These are phyloP conservation scores for Globisporangium barbulae DNA, from an alignment of 352 stramenopile species.

Conservation along the genomic window DNA sequence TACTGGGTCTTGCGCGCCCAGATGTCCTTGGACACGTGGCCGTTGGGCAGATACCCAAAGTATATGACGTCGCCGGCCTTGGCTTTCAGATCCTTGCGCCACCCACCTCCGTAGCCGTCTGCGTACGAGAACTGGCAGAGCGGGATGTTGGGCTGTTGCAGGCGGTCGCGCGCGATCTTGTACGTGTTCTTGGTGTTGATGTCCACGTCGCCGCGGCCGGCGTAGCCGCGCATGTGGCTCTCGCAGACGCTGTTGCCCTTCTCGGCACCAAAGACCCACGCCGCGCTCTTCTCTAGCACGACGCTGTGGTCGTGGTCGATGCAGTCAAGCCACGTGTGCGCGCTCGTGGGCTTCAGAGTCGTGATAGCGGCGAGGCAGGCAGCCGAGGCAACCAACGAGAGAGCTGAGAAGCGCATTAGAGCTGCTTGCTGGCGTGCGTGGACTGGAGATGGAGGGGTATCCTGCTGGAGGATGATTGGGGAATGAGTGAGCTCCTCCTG, in stretches of 20 bases:
- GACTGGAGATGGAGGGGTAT: neutral
- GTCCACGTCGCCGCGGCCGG: conserved; percentile 19
- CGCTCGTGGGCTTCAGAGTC: neutral
- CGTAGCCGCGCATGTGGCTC: conserved; percentile 35
- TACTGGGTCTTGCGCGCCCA: conserved; percentile 19
- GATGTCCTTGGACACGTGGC: conserved; percentile 39
- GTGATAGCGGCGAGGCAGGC: neutral
- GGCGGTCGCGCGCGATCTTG: conserved; percentile 18
- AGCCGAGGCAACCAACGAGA: neutral
- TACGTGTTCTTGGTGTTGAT: conserved; percentile 26
- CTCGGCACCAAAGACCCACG: conserved; percentile 23
- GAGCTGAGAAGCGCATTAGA: neutral
- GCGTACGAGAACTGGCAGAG: conserved; percentile 12
- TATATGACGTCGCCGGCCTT: conserved; percentile 26
- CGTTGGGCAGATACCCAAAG: conserved; percentile 57
- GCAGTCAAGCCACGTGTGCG: conserved; percentile 36
- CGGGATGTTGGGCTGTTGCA: neutral
- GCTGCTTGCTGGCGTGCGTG: neutral
- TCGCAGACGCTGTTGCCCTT: conserved; percentile 31
- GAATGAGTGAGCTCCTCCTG: neutral
- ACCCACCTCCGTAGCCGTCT: neutral
- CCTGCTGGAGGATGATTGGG: conserved; percentile 12
- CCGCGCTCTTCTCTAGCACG: conserved; percentile 29
- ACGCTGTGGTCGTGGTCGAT: conserved; percentile 31
- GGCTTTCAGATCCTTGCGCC: conserved; percentile 6